Conservation (phyloP, 2,329 filamentous ascomycete genomes). For the Hypoxylon sp. region DNA sequence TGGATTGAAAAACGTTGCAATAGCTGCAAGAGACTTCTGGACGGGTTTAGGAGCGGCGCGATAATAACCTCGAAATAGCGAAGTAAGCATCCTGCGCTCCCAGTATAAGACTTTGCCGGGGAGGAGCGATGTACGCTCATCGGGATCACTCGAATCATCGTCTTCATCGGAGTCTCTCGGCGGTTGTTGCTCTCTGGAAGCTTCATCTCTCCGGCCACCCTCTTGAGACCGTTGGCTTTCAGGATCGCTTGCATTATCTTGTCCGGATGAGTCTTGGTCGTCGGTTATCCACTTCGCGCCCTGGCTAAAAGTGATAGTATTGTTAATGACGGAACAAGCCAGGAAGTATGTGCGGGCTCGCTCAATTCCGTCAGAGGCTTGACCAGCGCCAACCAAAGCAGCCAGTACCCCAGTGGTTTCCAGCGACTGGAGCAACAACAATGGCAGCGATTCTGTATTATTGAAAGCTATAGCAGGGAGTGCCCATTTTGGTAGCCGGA, state of each 20-base stretch:
- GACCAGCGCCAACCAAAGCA: constrained; percentile 56
- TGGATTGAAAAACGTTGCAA: constrained; percentile 65
- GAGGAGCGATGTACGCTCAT: constrained; percentile 45
- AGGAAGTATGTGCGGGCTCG: constrained; percentile 72
- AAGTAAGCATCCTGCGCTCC: constrained; percentile 38
- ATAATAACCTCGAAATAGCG: constrained; percentile 43
- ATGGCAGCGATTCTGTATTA: constrained; percentile 53
- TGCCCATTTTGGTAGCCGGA: constrained; percentile 50
- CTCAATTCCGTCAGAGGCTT: constrained; percentile 63
- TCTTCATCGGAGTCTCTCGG: constrained; percentile 13
- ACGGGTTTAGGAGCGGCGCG: constrained; percentile 55
- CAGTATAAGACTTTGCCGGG: constrained; percentile 51
- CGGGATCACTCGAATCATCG: constrained; percentile 19
- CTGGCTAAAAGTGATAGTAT: constrained; percentile 68
- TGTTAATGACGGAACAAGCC: constrained; percentile 69
- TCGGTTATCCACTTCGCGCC: constrained; percentile 59
- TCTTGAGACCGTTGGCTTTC: constrained; percentile 21
- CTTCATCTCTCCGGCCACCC: constrained; percentile 16
- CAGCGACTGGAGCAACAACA: constrained; percentile 59
- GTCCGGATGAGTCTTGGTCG: constrained; percentile 40
- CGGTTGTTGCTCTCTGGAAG: neutral
- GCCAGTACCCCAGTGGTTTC: constrained; percentile 66
- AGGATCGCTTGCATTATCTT: constrained; percentile 44
- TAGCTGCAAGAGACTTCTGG: constrained; percentile 52
- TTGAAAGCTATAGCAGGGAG: constrained; percentile 53